Percentiles rank a stretch among this genome's conserved stretches.
These are phyloP conservation scores for Ilex paraguariensis DNA, from an alignment of 305 asterid genomes.

Conservation along the genomic window DNA sequence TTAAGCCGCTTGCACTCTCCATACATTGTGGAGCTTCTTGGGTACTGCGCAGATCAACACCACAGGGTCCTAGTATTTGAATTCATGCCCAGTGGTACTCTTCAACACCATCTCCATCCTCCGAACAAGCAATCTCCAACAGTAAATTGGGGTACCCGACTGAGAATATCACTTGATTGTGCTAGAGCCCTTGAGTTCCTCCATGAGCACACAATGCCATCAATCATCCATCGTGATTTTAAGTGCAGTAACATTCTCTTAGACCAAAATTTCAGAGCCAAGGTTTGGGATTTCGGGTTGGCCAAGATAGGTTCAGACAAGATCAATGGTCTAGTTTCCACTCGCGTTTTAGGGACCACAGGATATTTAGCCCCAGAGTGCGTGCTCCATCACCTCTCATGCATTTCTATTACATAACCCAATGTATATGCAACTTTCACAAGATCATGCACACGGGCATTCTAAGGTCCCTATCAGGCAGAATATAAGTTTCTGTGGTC, in stretches of 20 bases:
- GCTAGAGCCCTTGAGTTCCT: conserved; percentile 70
- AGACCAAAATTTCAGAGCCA: conserved; percentile 57
- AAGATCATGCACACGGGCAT: conserved; percentile 22
- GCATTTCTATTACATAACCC: not conserved
- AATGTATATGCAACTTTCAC: conserved; percentile 9
- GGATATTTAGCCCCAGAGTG: conserved; percentile 89
- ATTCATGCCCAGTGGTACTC: conserved; percentile 56
- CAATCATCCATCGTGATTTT: conserved; percentile 72
- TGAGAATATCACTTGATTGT: conserved; percentile 64
- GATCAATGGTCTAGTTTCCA: conserved; percentile 60
- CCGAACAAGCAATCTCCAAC: conserved; percentile 7
- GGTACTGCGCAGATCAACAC: conserved; percentile 78
- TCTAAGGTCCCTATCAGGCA: conserved; percentile 17
- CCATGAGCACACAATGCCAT: conserved; percentile 65
- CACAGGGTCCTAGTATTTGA: conserved; percentile 59
- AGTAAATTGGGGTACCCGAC: conserved; percentile 55
- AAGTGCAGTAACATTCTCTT: conserved; percentile 63
- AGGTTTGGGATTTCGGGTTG: conserved; percentile 61
- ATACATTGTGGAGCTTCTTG: conserved; percentile 54
- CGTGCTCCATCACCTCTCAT: conserved; percentile 20
- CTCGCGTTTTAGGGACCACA: conserved; percentile 77
- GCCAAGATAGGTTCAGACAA: conserved; percentile 77
- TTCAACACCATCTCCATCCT: conserved; percentile 38
- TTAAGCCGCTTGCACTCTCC: conserved; percentile 59
- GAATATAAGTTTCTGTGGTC: conserved; percentile 13